These are phyloP conservation scores for Mycena epipterygia DNA, from an alignment of 768 basidiomycete genomes.

Conservation along the genomic window DNA sequence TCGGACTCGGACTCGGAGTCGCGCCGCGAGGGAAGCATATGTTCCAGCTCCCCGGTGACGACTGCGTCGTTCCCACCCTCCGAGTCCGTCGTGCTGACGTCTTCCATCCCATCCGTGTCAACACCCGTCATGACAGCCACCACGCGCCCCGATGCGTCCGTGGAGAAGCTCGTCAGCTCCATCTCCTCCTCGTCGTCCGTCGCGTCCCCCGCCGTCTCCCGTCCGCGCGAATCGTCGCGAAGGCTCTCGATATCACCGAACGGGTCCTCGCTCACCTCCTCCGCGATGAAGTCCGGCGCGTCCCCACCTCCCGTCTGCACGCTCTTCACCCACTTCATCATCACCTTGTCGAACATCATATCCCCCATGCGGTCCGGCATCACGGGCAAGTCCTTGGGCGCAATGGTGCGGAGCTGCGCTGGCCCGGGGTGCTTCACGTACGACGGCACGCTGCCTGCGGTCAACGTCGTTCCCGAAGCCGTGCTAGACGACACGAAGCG, in stretches of 20 bases:
- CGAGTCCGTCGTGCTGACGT: constrained; percentile 65
- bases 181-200: constrained; percentile 76
- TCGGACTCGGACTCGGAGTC: constrained; percentile 33
- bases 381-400: constrained; percentile 81
- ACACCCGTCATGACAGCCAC: constrained; percentile 67
- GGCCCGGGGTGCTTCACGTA: constrained; percentile 90
- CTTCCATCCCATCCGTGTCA: constrained; percentile 54
- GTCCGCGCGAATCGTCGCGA: constrained; percentile 66
- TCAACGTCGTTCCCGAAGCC: constrained; percentile 80
- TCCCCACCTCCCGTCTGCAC: constrained; percentile 49
- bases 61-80: constrained; percentile 59
- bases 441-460: constrained; percentile 80
- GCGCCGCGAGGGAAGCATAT: constrained; percentile 3
- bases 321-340: constrained; percentile 89
- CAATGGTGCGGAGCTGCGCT: constrained; percentile 83
- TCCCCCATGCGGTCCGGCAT: constrained; percentile 86
- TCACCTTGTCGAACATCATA: constrained; percentile 88
- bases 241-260: constrained; percentile 94
- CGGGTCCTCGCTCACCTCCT: constrained; percentile 83
- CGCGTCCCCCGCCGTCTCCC: constrained; percentile 54
- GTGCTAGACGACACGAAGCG: constrained; percentile 94
- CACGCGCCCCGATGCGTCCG: constrained; percentile 72
- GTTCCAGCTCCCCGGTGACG: constrained; percentile 37
- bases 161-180: constrained; percentile 79
- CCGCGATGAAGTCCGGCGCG: constrained; percentile 49